Conservation (phyloP, 2,329 filamentous ascomycete species). For the Ilyonectria destructans region DNA sequence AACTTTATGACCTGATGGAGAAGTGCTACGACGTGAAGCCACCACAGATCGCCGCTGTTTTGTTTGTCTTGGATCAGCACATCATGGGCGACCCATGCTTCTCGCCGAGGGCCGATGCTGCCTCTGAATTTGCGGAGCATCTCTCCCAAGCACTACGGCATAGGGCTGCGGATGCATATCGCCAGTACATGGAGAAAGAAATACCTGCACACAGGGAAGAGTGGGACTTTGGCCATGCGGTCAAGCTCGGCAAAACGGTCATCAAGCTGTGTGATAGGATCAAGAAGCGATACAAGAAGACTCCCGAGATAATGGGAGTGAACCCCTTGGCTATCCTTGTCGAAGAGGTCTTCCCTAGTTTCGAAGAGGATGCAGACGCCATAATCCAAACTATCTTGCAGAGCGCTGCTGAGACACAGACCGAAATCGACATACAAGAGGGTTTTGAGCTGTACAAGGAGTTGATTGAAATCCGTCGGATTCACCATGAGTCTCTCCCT, state of each 20-base stretch:
- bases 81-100: constrained; percentile 86
- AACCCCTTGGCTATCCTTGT: constrained; percentile 80
- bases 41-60: constrained; percentile 83
- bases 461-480: constrained; percentile 85
- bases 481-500: constrained; percentile 84
- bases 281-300: constrained; percentile 92
- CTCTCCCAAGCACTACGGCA: constrained; percentile 81
- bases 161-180: constrained; percentile 86
- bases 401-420: constrained; percentile 76
- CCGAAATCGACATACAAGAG: constrained; percentile 89
- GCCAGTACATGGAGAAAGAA: constrained; percentile 82
- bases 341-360: constrained; percentile 88
- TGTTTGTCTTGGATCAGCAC: constrained; percentile 87
- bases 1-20: constrained; percentile 90
- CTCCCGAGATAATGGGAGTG: constrained; percentile 87
- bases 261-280: constrained; percentile 90
- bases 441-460: constrained; percentile 96
- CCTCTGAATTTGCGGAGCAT: constrained; percentile 80
- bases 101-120: constrained; percentile 77
- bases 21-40: constrained; percentile 92
- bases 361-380: constrained; percentile 90
- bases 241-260: constrained; percentile 89
- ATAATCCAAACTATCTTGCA: constrained; percentile 87
- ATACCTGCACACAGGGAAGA: constrained; percentile 85
- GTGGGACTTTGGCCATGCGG: constrained; percentile 94